These are phyloP conservation scores for Stereocaulon alpinum DNA, from an alignment of 495 filamentous ascomycete genomes.

Conservation along the genomic window DNA sequence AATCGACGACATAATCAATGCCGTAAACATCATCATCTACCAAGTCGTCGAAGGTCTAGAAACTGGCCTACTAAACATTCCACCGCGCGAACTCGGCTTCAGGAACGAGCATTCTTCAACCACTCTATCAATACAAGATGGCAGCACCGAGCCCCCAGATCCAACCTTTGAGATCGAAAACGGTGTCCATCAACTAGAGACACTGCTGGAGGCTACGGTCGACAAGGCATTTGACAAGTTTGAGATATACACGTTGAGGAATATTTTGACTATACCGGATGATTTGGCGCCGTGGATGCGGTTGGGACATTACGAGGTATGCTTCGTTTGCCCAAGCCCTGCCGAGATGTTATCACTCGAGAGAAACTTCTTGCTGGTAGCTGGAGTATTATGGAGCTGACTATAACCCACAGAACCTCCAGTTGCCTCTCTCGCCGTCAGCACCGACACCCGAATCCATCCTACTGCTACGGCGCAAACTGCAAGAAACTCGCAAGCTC, in stretches of 20 bases:
- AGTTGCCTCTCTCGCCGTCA: conserved; percentile 24
- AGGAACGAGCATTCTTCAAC: conserved; percentile 29
- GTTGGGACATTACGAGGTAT: conserved; percentile 75
- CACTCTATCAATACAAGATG: conserved; percentile 36
- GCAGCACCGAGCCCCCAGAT: conserved; percentile 44
- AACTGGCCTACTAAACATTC: conserved; percentile 58
- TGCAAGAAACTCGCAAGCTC: conserved; percentile 73
- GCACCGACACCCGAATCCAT: conserved; percentile 51
- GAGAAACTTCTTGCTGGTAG: too few species aligned
- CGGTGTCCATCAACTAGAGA: conserved; percentile 87
- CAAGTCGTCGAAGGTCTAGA: conserved; percentile 77
- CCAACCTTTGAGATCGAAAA: conserved; percentile 75
- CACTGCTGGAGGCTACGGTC: conserved; percentile 71
- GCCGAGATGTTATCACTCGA: too few species aligned
- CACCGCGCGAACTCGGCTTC: conserved; percentile 71
- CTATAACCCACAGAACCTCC: conserved; percentile 12
- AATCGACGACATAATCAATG: conserved; percentile 96
- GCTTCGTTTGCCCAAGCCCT: conserved; percentile 8
- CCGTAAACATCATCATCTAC: conserved; percentile 81
- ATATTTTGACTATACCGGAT: conserved; percentile 68
- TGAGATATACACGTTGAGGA: conserved; percentile 77
- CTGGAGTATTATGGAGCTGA: not conserved
- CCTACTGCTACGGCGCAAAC: conserved; percentile 57
- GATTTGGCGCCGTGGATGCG: conserved; percentile 68
- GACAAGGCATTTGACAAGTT: conserved; percentile 73